phyloP scores from a whole-genome alignment of 192 early-diverging fungal genomes.

The Spinellus fusiger region DNA sequence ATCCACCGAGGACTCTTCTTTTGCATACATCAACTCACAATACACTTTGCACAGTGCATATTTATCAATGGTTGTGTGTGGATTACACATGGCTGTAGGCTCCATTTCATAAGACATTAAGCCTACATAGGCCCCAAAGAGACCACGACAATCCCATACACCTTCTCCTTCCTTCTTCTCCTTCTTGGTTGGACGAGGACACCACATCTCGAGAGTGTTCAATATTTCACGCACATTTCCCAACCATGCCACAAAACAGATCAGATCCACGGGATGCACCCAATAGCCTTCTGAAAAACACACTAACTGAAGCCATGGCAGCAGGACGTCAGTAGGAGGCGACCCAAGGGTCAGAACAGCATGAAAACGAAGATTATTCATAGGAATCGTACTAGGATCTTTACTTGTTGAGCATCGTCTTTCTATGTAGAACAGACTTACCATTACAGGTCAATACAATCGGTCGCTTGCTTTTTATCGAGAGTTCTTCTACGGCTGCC shows the following conservation, averaged over 20 bases:
- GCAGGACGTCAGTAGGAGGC: slow-evolving; percentile 1
- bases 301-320: slow-evolving; percentile 13
- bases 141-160: not conserved
- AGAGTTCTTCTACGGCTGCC: slow-evolving; percentile 60
- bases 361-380: slow-evolving; percentile 9
- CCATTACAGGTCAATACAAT: slow-evolving; percentile 80
- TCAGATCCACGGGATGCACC: slow-evolving; percentile 8
- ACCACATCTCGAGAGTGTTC: slow-evolving; percentile 20
- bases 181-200: slow-evolving; percentile 1
- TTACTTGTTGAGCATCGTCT: not conserved
- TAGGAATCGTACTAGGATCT: slow-evolving; percentile 13
- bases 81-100: not conserved
- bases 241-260: slow-evolving; percentile 5
- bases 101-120: not conserved
- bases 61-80: not conserved
- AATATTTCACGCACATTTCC: slow-evolving; percentile 12
- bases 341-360: not conserved
- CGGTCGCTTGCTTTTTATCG: slow-evolving; percentile 66
- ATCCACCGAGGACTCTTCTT: not conserved
- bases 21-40: no score
- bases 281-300: slow-evolving; percentile 16
- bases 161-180: not conserved
- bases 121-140: not conserved
- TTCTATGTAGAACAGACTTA: slow-evolving; percentile 15
- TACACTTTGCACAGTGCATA: not conserved